Evolutionary conservation across 2,329 filamentous ascomycete genomes (phyloP), one percentile per base, ranked within the genome.

Genomic region (Xylariaceae sp.): DNA sequence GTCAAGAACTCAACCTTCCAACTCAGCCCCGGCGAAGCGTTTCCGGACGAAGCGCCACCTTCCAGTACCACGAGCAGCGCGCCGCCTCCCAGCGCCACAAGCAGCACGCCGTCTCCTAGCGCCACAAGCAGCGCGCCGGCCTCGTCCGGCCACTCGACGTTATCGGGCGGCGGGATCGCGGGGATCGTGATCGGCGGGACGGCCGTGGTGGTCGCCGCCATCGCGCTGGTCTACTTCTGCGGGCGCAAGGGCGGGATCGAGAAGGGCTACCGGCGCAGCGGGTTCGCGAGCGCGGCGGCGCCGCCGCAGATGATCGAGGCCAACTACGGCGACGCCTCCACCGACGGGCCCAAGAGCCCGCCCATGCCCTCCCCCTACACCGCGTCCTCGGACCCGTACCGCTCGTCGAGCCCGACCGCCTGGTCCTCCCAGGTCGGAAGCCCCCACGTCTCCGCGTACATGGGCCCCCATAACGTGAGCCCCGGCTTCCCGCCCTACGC

Each of bases 151-250:
- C 50, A 18, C 59, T 74, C 20, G 67, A 66, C 6, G 53, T 67
- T 79, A 5, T 72, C 74, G 29, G 52, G 69, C 0, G 83, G 83
- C 3, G 81, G 79, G 2, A 87, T 88, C 23, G 84, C 82, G 1
- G 86, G 85, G 3, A 85, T 88, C 26, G 77, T 75, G 0, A 74
- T 88, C 37, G 83, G 84, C 20, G 71, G 68, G 1, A 73, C 79
- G 0, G 80, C 77, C 1, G 71, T 79, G 2, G 50, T 82, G 3
- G 57, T 77, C 18, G 60, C 79, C 0, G 78, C 75, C 9, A 73
- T 78, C 7, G 73, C 69, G 0, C 65, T 85, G 5, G 63, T 85
- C 48, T 81, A 80, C 49, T 63, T 81, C 44, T 81, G 76, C 50
- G 78, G 79, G 16, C 71, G 78, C 45, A 70, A 71, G 7, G 72